A percentile compares a stretch with the other conserved stretches of the same genome.
Conservation (phyloP, 306 rosid species). For the Quercus cerris region DNA sequence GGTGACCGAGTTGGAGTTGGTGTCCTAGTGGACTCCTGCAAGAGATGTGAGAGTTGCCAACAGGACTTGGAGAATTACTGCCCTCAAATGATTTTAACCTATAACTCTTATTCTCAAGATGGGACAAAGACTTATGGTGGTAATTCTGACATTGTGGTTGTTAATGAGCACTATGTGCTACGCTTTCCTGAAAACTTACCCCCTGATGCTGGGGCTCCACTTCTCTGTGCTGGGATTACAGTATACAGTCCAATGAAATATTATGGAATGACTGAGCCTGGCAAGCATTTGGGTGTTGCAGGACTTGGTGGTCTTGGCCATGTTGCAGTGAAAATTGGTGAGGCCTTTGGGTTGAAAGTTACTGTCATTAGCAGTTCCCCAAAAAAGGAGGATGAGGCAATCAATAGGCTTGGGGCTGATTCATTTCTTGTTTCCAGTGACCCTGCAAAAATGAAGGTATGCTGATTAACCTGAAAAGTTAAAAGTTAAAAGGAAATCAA, state of each 20-base stretch:
- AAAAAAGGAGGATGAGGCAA: conserved; percentile 62
- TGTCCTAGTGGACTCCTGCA: conserved; percentile 75
- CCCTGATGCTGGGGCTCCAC: conserved; percentile 85
- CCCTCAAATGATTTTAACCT: conserved; percentile 48
- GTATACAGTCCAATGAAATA: conserved; percentile 88
- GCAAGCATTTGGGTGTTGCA: conserved; percentile 89
- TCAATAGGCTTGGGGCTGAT: conserved; percentile 75
- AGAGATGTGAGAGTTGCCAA: conserved; percentile 62
- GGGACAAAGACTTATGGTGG: conserved; percentile 76
- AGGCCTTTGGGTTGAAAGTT: conserved; percentile 94
- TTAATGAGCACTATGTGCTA: conserved; percentile 67
- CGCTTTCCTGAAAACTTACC: conserved; percentile 71
- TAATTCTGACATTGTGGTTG: conserved; percentile 68
- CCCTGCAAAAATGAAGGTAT: conserved; percentile 60
- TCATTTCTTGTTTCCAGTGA: conserved; percentile 66
- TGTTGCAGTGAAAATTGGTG: conserved; percentile 76
- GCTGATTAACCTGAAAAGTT: background rate
- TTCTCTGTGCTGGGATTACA: conserved; percentile 89
- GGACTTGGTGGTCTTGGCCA: conserved; percentile 98
- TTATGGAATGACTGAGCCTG: conserved; percentile 85
- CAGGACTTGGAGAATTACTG: conserved; percentile 85
- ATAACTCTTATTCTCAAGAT: conserved; percentile 43
- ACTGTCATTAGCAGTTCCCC: conserved; percentile 87
- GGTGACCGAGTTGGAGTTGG: conserved; percentile 97
- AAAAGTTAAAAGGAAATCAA: background rate